phyloP scores from a whole-genome alignment of 306 rosid species.

The Phaseolus lunatus region DNA sequence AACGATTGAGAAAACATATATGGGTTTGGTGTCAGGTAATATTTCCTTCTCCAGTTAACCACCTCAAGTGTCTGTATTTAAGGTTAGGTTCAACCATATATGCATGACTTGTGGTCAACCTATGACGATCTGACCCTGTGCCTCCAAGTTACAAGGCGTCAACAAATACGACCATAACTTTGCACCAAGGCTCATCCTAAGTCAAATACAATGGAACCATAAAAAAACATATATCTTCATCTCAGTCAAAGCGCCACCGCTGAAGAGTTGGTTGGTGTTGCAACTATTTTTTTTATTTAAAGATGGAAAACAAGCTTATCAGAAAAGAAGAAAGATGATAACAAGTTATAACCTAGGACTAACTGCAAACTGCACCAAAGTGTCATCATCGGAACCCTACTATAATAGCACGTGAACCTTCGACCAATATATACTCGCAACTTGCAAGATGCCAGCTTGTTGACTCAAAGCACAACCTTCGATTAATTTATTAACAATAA shows the following conservation, averaged over 20 bases:
- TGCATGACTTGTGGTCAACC: neutral
- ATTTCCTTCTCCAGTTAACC: conserved; percentile 4
- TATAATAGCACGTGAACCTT: neutral
- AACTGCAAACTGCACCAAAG: conserved; percentile 7
- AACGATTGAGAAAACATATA: neutral
- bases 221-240: too few species aligned
- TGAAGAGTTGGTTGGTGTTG: neutral
- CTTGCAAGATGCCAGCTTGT: conserved; percentile 26
- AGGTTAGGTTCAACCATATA: neutral
- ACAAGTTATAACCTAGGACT: conserved; percentile 21
- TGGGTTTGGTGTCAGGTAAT: neutral
- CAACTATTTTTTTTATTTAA: neutral
- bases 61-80: neutral
- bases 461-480: conserved; percentile 18
- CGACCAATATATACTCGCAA: neutral
- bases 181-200: too few species aligned
- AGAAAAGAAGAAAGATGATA: neutral
- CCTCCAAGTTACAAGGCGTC: too few species aligned
- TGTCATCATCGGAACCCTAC: conserved; percentile 5
- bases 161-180: too few species aligned
- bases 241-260: neutral
- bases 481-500: neutral
- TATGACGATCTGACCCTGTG: neutral
- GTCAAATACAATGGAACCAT: too few species aligned
- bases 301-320: neutral